These are phyloP conservation scores for Babesia divergens DNA, from an alignment of 169 alveolate genomes.

Conservation along the genomic window DNA sequence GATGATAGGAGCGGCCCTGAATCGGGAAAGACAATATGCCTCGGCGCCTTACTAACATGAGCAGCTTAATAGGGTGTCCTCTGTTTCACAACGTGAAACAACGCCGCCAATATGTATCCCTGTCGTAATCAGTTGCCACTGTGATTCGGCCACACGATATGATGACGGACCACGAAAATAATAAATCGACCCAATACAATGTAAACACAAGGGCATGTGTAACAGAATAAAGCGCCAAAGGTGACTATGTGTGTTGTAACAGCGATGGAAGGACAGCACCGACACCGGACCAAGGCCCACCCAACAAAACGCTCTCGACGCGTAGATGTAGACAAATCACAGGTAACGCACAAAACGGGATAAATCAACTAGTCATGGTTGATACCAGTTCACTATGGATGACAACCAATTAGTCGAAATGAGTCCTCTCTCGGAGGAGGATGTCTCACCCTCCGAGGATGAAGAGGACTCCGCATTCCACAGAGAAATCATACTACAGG, in stretches of 20 bases:
- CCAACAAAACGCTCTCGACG: not conserved
- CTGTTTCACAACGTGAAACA: no score
- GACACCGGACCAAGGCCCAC: not conserved
- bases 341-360: not conserved
- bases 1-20: no score
- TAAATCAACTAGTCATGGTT: not conserved
- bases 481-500: slow-evolving; percentile 25
- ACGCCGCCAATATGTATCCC: no score
- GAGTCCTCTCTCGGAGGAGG: slow-evolving; percentile 40
- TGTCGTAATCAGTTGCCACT: no score
- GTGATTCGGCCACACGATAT: no score
- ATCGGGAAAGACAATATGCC: no score
- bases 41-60: no score
- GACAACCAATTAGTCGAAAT: not conserved
- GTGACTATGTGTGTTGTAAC: slow-evolving; percentile 7
- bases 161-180: no score
- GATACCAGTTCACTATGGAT: not conserved
- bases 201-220: no score
- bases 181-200: no score
- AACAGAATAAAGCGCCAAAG: no score
- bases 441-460: not conserved
- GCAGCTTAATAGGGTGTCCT: no score
- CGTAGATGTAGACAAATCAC: not conserved
- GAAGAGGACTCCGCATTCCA: slow-evolving; percentile 36
- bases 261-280: not conserved